Conservation (phyloP, 2,329 filamentous ascomycete genomes). For the Alternaria alternata region DNA sequence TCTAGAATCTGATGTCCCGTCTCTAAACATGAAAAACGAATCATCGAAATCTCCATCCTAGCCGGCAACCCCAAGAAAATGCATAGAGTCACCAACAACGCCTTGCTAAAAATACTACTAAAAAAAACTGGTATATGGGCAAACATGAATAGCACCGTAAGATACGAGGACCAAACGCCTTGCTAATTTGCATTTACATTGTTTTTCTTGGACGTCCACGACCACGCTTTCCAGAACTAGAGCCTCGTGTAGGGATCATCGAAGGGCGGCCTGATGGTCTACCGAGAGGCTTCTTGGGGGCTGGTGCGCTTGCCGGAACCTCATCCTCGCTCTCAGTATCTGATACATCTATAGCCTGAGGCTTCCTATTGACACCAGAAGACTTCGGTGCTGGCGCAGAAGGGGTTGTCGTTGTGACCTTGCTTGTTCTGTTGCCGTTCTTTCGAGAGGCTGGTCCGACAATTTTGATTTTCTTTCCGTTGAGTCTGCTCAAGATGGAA, state of each 20-base stretch:
- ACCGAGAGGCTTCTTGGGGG: slow-evolving; percentile 28
- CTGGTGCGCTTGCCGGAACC: slow-evolving; percentile 41
- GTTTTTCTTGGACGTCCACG: slow-evolving; percentile 39
- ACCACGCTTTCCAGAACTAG: slow-evolving; percentile 30
- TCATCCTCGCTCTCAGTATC: slow-evolving; percentile 45
- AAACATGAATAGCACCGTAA: background rate
- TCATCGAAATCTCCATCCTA: background rate
- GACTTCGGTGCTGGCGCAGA: slow-evolving; percentile 25
- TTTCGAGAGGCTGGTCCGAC: slow-evolving; percentile 35
- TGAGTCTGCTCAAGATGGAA: slow-evolving; percentile 41
- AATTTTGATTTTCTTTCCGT: slow-evolving; percentile 50
- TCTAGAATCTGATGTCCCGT: background rate
- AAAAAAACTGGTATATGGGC: background rate
- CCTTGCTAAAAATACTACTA: background rate
- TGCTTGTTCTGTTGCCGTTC: slow-evolving; percentile 19
- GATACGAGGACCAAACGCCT: background rate
- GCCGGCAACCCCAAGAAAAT: background rate
- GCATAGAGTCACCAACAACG: background rate
- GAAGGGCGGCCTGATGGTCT: slow-evolving; percentile 28
- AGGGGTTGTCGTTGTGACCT: slow-evolving; percentile 20
- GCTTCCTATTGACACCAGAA: slow-evolving; percentile 29
- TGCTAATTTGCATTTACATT: slow-evolving; percentile 3
- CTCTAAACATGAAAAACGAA: background rate
- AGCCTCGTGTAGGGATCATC: slow-evolving; percentile 35
- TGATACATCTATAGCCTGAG: slow-evolving; percentile 32